Evolutionary conservation across 2,329 filamentous ascomycete species (phyloP).

Genomic region (Leptographium radiaticola): DNA sequence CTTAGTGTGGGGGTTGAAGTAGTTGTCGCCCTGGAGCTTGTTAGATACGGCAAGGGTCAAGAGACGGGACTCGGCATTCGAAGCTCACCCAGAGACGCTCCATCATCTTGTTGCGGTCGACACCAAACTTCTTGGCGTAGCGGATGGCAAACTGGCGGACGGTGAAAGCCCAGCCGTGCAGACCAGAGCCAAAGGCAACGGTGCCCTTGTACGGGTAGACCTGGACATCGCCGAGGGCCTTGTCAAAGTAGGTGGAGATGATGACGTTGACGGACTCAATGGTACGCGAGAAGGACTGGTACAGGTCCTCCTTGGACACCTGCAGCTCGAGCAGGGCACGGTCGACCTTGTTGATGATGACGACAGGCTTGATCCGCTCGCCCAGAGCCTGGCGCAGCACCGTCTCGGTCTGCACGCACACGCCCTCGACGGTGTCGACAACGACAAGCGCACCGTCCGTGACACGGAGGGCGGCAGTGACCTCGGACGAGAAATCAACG

Average conservation of each 20-base stretch:
- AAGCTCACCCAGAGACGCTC: constrained; percentile 90
- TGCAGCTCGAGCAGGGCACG: constrained; percentile 98
- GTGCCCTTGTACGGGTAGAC: constrained; percentile 97
- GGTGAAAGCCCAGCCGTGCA: constrained; percentile 99
- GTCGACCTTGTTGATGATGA: constrained; percentile 99
- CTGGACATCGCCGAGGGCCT: constrained; percentile 92
- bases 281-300: constrained; percentile 99
- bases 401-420: constrained; percentile 99
- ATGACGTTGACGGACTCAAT: constrained; percentile 99
- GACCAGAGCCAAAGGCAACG: constrained; percentile 97
- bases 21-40: constrained; percentile 66
- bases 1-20: constrained; percentile 99
- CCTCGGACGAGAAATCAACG: constrained; percentile 99
- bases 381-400: constrained; percentile 96
- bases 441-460: constrained; percentile 99
- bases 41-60: not conserved
- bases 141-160: constrained; percentile 90
- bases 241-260: constrained; percentile 98
- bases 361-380: constrained; percentile 99
- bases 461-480: constrained; percentile 98
- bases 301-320: constrained; percentile 96
- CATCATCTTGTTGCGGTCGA: constrained; percentile 99
- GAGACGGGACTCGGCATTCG: not conserved
- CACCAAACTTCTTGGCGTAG: constrained; percentile 99
- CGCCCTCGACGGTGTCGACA: constrained; percentile 99